Conservation (phyloP, 805 yeast genomes). For the Saccharomycopsis selenospora region DNA sequence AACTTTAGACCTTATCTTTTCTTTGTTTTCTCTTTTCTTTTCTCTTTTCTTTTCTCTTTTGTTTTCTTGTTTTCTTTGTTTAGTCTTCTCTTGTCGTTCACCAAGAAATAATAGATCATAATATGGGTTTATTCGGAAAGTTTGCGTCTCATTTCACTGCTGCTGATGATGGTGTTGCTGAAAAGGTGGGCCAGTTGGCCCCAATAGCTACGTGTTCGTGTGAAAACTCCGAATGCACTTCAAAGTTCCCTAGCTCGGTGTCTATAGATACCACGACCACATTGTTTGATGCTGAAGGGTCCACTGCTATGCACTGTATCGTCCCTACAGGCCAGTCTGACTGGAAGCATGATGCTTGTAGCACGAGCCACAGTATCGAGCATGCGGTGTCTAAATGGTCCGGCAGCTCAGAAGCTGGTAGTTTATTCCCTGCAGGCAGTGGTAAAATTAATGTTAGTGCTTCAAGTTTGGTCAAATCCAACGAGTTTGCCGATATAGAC, state of each 20-base stretch:
- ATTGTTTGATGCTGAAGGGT: conserved; percentile 66
- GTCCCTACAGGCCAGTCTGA: conserved; percentile 80
- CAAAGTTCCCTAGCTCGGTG: conserved; percentile 45
- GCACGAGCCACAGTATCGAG: conserved; percentile 41
- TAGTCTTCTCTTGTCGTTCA: too few relatives aligned
- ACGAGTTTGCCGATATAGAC: conserved; percentile 36
- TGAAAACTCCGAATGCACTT: conserved; percentile 49
- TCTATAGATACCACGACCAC: conserved; percentile 37
- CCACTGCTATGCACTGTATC: conserved; percentile 63
- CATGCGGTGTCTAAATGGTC: conserved; percentile 37
- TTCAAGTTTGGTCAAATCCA: conserved; percentile 45
- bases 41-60: too few relatives aligned
- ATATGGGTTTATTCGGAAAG: conserved; percentile 7
- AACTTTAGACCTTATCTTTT: too few relatives aligned
- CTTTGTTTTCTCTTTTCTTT: too few relatives aligned
- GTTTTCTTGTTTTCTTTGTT: too few relatives aligned
- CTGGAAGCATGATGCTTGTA: conserved; percentile 74
- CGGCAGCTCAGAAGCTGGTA: conserved; percentile 25
- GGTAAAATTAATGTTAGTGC: conserved; percentile 44
- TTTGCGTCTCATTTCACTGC: conserved; percentile 6
- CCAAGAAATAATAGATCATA: too few relatives aligned
- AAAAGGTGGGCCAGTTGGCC: conserved; percentile 31
- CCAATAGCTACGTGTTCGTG: conserved; percentile 44
- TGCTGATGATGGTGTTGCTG: conserved; percentile 9
- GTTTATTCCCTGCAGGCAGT: conserved; percentile 23